These are phyloP conservation scores for Epipyxis sp. DNA, from an alignment of 108 stramenopile species.

Conservation along the genomic window DNA sequence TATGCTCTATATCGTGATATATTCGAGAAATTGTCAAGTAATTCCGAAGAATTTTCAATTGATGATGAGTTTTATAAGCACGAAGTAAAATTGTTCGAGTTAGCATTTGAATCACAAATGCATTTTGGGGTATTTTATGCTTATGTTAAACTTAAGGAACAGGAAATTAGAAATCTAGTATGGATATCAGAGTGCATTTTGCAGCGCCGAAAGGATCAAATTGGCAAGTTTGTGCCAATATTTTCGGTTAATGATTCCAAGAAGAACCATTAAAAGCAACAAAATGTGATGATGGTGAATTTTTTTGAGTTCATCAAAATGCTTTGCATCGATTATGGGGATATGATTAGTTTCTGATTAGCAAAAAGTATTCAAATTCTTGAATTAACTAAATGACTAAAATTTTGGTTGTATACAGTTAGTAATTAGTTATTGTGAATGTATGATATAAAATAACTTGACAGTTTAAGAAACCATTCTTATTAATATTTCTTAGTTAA, in stretches of 20 bases:
- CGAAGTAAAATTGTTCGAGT: constrained; percentile 87
- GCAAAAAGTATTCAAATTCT: no score
- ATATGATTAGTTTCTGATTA: no score
- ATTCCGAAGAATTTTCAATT: constrained; percentile 69
- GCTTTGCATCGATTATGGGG: no score
- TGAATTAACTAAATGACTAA: no score
- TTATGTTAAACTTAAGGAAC: constrained; percentile 99
- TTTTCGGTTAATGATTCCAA: constrained; percentile 57
- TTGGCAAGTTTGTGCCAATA: constrained; percentile 93
- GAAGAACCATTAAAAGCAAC: not conserved
- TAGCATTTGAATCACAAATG: constrained; percentile 98
- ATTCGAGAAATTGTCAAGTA: constrained; percentile 76
- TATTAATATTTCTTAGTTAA: no score
- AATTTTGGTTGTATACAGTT: no score
- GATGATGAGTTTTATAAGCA: constrained; percentile 98
- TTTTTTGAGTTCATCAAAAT: no score
- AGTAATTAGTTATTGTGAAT: no score
- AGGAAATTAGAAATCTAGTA: constrained; percentile 97
- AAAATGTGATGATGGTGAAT: not conserved
- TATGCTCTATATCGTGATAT: constrained; percentile 86
- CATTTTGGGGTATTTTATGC: constrained; percentile 96
- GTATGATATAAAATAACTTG: no score
- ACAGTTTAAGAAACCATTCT: no score
- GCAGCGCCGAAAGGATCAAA: constrained; percentile 95
- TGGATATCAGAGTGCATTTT: constrained; percentile 99